Base-by-base conservation (phyloP, 768 basidiomycete species). In the Naganishia antarctica region DNA sequence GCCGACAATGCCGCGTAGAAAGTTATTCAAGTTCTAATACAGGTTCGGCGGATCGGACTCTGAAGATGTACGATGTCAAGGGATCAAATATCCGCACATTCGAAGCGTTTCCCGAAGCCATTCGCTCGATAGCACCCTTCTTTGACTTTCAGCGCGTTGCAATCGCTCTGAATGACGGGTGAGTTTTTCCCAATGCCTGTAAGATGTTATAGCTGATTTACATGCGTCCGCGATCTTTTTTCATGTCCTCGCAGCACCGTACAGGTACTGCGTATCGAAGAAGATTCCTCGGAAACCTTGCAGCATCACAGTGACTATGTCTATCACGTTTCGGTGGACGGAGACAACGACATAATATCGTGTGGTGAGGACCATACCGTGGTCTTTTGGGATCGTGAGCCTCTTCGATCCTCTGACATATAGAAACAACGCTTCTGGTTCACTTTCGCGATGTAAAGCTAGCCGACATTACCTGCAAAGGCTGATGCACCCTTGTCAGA, bases 351-450 rank as follows among this genome's bases (percentile, higher is more conserved):
- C 23, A 29, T 74, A 2, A 59, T 73, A 6, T 71, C 70, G 9
- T 73, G 70, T 26, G 73, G 76, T 18, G 76, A 77, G 45, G 76
- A 77, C 61, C 73, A 76, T 59, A 71, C 64, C 13, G 69, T 70
- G 4, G 37, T 37, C 2, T 29, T 26, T n/a, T 23, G 49, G 18
- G 34, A 28, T 23, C 13, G 61, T 44, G 50, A 31, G 32, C 29
- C 9, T 51, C 25, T 29, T 37, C n/a, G 43, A 28, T 23, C 48
- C 43, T 28, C 34, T 26, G 37, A 18, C 21, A 34, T n/a, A n/a
- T 67, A 34, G 34, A 40, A 2, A 21, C 34, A n/a, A 16, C 23
- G 18, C 9, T n/a, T 23, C 53, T 13, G 13, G 16, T 21, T 25
- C 2, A 1, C 11, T 37, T 25, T 6, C 16, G 12, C 3, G 13